These are phyloP conservation scores for Aspergillus ochraceoroseus DNA, from an alignment of 2,329 filamentous ascomycete genomes.

Conservation along the genomic window DNA sequence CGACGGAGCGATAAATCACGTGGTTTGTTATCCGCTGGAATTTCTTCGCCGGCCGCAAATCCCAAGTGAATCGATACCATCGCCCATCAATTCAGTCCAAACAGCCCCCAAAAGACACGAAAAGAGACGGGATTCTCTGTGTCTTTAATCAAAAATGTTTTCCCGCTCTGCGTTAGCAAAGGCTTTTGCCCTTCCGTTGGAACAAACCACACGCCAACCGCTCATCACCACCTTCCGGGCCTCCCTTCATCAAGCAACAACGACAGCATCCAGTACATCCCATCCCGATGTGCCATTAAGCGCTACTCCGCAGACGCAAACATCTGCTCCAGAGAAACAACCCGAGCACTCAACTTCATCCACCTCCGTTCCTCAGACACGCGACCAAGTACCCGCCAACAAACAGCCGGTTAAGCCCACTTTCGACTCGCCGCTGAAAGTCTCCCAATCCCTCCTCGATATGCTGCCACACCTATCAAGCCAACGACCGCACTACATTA, in stretches of 20 bases:
- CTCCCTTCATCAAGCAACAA: conserved; percentile 41
- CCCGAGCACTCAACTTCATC: conserved; percentile 13
- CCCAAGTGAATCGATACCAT: background rate
- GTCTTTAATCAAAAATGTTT: conserved; percentile 30
- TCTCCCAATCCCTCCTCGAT: conserved; percentile 40
- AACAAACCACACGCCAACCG: conserved; percentile 20
- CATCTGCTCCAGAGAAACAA: conserved; percentile 18
- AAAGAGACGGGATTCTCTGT: conserved; percentile 5
- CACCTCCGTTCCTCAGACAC: conserved; percentile 18
- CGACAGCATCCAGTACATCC: conserved; percentile 25
- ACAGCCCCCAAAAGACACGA: conserved; percentile 9
- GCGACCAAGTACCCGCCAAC: conserved; percentile 25
- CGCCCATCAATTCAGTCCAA: conserved; percentile 6
- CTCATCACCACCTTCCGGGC: conserved; percentile 34
- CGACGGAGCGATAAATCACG: conserved; percentile 21
- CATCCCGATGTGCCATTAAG: conserved; percentile 30
- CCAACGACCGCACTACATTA: conserved; percentile 47
- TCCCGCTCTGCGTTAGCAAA: conserved; percentile 33
- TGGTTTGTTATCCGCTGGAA: conserved; percentile 28
- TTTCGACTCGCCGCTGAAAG: conserved; percentile 37
- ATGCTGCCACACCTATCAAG: conserved; percentile 43
- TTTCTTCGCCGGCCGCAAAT: conserved; percentile 28
- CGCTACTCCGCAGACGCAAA: conserved; percentile 26
- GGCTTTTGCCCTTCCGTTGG: conserved; percentile 29
- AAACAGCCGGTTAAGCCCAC: conserved; percentile 39